These are phyloP conservation scores for Somion occarium DNA, from an alignment of 1,284 basidiomycete species.

Conservation along the genomic window DNA sequence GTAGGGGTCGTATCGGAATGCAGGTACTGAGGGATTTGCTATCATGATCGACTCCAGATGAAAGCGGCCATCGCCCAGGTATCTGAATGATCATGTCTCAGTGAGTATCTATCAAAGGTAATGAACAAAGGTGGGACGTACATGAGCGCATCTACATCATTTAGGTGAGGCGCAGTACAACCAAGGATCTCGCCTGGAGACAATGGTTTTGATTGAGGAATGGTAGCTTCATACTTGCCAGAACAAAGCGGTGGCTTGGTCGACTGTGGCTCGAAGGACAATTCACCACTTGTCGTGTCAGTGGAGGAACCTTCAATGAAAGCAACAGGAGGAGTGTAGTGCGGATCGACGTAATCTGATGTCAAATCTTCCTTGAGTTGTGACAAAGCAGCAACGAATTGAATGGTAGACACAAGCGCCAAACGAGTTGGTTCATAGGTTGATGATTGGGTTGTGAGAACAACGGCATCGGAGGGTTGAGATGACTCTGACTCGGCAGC, in stretches of 20 bases:
- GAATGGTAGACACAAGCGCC: slow-evolving; percentile 91
- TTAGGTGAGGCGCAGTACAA: slow-evolving; percentile 88
- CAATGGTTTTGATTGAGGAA: slow-evolving; percentile 91
- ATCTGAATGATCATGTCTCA: slow-evolving; percentile 44
- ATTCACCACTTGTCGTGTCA: slow-evolving; percentile 2
- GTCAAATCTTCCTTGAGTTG: slow-evolving; percentile 77
- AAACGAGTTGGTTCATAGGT: slow-evolving; percentile 57
- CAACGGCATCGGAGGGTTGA: slow-evolving; percentile 9
- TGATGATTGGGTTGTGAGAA: slow-evolving; percentile 3
- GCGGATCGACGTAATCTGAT: slow-evolving; percentile 27
- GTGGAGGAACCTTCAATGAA: slow-evolving; percentile 13
- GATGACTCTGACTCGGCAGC: slow-evolving; percentile 24
- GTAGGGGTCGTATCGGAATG: slow-evolving; percentile 98
- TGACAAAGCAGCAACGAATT: slow-evolving; percentile 90
- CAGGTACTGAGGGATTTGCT: slow-evolving; percentile 92
- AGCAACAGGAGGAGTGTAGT: slow-evolving; percentile 12
- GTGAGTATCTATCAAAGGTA: slow-evolving; percentile 9
- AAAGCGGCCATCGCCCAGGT: slow-evolving; percentile 97
- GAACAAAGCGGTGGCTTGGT: slow-evolving; percentile 37
- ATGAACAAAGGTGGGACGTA: slow-evolving; percentile 35
- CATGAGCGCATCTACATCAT: slow-evolving; percentile 84
- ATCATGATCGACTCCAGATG: slow-evolving; percentile 99
- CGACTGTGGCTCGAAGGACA: not conserved
- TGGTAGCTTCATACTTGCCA: slow-evolving; percentile 71
- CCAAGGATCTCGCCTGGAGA: slow-evolving; percentile 97